A percentile compares a stretch with the other conserved stretches of the same genome.
Conservation (phyloP, 2,329 filamentous ascomycete species). For the Phialemonium atrogriseum region DNA sequence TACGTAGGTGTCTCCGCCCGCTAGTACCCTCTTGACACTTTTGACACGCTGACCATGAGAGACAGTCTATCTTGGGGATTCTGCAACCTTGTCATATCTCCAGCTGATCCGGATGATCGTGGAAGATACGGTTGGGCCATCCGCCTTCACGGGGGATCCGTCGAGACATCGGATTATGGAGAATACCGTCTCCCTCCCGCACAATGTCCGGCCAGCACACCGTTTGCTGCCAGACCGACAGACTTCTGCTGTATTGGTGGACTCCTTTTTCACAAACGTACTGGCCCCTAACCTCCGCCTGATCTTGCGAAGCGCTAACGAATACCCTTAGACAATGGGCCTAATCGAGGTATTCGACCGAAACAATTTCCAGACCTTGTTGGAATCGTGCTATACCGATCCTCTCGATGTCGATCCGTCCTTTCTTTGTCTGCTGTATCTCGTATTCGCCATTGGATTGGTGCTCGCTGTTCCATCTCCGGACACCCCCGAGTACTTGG, state of each 20-base stretch:
- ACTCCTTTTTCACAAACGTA: conserved; percentile 53
- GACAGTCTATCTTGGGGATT: conserved; percentile 54
- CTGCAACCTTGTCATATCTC: conserved; percentile 52
- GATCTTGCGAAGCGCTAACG: conserved; percentile 9
- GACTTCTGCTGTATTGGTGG: conserved; percentile 44
- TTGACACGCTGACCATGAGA: conserved; percentile 11
- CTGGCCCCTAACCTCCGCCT: not conserved
- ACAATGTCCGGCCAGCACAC: conserved; percentile 32
- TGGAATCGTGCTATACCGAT: conserved; percentile 47
- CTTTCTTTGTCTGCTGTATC: conserved; percentile 50
- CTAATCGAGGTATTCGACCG: conserved; percentile 53
- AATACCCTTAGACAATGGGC: conserved; percentile 41
- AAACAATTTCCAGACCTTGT: conserved; percentile 34
- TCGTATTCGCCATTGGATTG: conserved; percentile 56
- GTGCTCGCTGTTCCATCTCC: conserved; percentile 45
- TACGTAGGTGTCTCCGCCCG: conserved; percentile 33
- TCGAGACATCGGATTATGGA: conserved; percentile 49
- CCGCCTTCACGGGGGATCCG: conserved; percentile 49
- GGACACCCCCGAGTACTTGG: conserved; percentile 36
- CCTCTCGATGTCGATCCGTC: conserved; percentile 40
- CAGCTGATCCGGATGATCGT: conserved; percentile 54
- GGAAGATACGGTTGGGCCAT: conserved; percentile 42
- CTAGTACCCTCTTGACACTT: not conserved
- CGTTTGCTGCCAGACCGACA: conserved; percentile 46
- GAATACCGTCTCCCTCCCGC: conserved; percentile 37